phyloP scores from a whole-genome alignment of 768 basidiomycete species.

The Lentinula aciculospora region DNA sequence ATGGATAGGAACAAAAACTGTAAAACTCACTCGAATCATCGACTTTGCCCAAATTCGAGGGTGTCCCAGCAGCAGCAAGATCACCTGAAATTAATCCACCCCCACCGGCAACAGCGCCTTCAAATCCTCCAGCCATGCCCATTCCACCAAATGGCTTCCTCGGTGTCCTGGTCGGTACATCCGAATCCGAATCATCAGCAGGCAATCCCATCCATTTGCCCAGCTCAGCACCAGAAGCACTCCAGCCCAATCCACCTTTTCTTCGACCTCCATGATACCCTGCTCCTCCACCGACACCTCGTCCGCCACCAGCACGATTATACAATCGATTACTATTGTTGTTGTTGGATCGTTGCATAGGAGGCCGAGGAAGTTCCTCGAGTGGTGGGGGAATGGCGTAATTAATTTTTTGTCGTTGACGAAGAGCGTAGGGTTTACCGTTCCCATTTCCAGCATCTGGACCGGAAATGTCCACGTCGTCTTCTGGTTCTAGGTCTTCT shows the following conservation, averaged over 20 bases:
- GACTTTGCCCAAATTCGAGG: conserved; percentile 82
- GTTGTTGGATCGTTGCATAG: conserved; percentile 25
- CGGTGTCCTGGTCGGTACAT: conserved; percentile 57
- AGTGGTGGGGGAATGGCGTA: conserved; percentile 80
- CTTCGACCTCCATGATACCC: conserved; percentile 25
- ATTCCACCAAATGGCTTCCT: conserved; percentile 55
- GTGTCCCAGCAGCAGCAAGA: conserved; percentile 68
- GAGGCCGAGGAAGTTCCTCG: conserved; percentile 58
- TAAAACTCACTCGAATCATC: conserved; percentile 59
- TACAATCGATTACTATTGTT: background rate
- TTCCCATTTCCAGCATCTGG: background rate
- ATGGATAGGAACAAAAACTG: conserved; percentile 11
- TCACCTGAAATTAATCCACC: conserved; percentile 60
- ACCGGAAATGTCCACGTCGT: conserved; percentile 32
- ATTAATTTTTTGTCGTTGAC: conserved; percentile 65
- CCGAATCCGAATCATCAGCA: conserved; percentile 78
- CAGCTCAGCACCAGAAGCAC: conserved; percentile 71
- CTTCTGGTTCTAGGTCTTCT: conserved; percentile 28
- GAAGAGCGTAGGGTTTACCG: conserved; percentile 58
- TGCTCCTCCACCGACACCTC: conserved; percentile 20
- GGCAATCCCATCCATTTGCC: conserved; percentile 73
- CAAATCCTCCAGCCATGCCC: conserved; percentile 39
- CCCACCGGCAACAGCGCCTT: conserved; percentile 45
- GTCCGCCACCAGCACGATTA: conserved; percentile 9
- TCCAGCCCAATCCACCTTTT: conserved; percentile 64